Conservation (phyloP, 208 protist species). For the Naegleria gruberi region DNA sequence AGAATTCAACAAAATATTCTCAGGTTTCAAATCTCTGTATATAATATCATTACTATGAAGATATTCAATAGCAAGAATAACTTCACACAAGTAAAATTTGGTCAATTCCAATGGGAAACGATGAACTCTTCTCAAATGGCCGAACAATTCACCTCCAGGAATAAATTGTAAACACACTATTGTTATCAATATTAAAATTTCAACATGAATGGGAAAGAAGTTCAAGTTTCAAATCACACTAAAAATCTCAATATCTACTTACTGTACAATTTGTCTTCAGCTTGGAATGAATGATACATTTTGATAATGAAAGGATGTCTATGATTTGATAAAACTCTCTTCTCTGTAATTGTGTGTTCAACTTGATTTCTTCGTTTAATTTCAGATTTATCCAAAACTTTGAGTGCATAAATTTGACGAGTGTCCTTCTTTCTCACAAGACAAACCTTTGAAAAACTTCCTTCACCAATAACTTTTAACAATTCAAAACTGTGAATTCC, state of each 20-base stretch:
- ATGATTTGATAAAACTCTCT: slow-evolving; percentile 26
- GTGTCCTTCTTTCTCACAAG: slow-evolving; percentile 56
- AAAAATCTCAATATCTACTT: too few species aligned
- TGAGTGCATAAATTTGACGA: slow-evolving; percentile 54
- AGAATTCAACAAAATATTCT: slow-evolving; percentile 70
- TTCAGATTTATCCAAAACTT: slow-evolving; percentile 24
- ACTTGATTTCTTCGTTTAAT: slow-evolving; percentile 25
- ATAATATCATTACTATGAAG: slow-evolving; percentile 72
- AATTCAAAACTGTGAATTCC: slow-evolving; percentile 68
- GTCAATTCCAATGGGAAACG: slow-evolving; percentile 67
- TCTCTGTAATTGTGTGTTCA: slow-evolving; percentile 58
- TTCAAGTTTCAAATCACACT: too few species aligned
- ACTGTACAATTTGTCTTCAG: slow-evolving; percentile 44
- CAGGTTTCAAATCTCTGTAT: slow-evolving; percentile 74
- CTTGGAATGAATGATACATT: slow-evolving; percentile 47
- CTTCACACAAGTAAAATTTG: slow-evolving; percentile 74
- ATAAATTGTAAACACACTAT: slow-evolving; percentile 43
- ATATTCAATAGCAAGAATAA: slow-evolving; percentile 73
- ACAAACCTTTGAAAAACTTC: slow-evolving; percentile 84
- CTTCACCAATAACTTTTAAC: slow-evolving; percentile 72
- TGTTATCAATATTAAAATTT: neutral
- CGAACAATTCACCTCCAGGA: slow-evolving; percentile 62
- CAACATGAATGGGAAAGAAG: too few species aligned
- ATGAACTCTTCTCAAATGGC: slow-evolving; percentile 72
- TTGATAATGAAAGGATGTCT: slow-evolving; percentile 54